Evolutionary conservation across 2,329 filamentous ascomycete species (phyloP).

Genomic region (Trichoderma sp.): DNA sequence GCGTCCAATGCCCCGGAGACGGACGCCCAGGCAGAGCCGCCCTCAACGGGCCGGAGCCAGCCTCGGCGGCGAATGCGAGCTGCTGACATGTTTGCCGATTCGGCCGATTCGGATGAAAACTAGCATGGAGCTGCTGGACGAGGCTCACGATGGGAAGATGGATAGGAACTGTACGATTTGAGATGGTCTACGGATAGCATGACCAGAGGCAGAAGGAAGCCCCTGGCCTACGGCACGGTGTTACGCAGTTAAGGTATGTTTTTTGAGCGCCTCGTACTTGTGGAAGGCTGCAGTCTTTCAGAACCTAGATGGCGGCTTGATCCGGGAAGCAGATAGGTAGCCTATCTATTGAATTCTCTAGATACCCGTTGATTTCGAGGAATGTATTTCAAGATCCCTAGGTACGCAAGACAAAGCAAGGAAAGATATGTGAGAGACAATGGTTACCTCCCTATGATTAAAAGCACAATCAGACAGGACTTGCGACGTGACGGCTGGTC

Average conservation of each 20-base stretch:
- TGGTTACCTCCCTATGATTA: not conserved
- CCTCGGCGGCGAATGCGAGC: conserved; percentile 69
- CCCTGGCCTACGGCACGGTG: not conserved
- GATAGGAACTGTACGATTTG: not conserved
- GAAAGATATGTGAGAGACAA: too few species aligned
- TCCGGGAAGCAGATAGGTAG: conserved; percentile 2
- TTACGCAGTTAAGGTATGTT: not conserved
- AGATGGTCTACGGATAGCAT: not conserved
- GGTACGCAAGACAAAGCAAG: not conserved
- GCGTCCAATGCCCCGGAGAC: conserved; percentile 21
- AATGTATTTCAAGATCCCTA: too few species aligned
- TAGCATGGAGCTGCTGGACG: not conserved
- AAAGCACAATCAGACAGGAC: not conserved
- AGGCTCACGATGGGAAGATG: not conserved
- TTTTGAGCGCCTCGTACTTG: not conserved
- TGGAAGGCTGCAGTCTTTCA: not conserved
- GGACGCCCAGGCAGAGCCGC: conserved; percentile 19
- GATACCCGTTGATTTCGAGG: not conserved
- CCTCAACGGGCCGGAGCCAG: conserved; percentile 34
- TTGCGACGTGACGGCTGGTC: not conserved
- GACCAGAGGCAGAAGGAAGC: not conserved
- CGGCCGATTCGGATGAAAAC: conserved; percentile 47
- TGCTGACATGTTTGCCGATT: conserved; percentile 86
- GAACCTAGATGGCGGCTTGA: not conserved
- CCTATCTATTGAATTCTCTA: not conserved